Evolutionary conservation across 305 asterid species (phyloP).

Genomic region (Striga hermonthica): DNA sequence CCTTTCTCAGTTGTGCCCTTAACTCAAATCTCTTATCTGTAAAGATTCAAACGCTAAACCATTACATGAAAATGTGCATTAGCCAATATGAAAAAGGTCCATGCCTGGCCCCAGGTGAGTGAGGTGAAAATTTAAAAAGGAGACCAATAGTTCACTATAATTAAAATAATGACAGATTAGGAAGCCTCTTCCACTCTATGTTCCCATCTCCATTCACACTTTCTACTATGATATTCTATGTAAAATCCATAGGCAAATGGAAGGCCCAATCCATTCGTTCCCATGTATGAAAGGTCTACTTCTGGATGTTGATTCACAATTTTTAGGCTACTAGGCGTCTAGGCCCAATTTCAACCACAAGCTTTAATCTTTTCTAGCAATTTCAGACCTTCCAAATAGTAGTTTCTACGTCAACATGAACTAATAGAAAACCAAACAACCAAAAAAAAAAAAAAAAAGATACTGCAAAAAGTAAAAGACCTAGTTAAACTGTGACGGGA

Average conservation of each 20-base stretch:
- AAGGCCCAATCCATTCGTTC: neutral
- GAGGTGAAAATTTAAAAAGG: neutral
- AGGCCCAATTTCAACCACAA: slow-evolving; percentile 24
- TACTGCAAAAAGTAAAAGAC: neutral
- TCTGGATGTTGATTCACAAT: slow-evolving; percentile 9
- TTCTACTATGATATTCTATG: neutral
- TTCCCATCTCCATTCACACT: neutral
- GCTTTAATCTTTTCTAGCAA: slow-evolving; percentile 5
- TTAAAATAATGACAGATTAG: neutral
- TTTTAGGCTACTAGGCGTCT: neutral
- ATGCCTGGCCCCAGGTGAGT: neutral
- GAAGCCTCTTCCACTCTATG: slow-evolving; percentile 12
- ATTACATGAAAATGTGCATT: neutral
- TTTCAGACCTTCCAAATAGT: slow-evolving; percentile 12
- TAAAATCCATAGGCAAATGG: slow-evolving; percentile 9
- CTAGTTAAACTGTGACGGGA: slow-evolving; percentile 1
- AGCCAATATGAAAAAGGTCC: slow-evolving; percentile 3
- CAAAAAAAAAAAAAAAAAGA: neutral
- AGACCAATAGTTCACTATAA: neutral
- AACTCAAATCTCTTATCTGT: neutral
- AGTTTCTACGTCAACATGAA: slow-evolving; percentile 17
- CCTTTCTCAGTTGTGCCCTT: neutral
- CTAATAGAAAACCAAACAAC: slow-evolving; percentile 22
- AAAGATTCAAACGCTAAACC: neutral
- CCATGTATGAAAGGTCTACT: slow-evolving; percentile 2